Conservation (phyloP, 208 protist genomes). For the Blechomonas ayalai region DNA sequence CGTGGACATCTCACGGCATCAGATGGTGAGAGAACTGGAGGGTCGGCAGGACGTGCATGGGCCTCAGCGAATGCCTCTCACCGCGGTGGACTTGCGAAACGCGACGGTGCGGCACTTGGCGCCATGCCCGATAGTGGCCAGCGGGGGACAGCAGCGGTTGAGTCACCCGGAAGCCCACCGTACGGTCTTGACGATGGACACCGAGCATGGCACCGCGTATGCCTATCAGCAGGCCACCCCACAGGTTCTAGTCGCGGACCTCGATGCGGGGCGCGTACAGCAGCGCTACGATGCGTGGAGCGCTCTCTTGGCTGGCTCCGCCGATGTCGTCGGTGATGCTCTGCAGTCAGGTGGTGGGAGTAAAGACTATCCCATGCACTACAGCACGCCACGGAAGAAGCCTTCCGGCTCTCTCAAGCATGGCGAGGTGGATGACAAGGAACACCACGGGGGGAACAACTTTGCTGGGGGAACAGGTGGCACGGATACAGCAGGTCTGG, state of each 20-base stretch:
- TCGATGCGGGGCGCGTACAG: conserved; percentile 43
- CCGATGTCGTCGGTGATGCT: conserved; percentile 21
- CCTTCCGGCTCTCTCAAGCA: conserved; percentile 80
- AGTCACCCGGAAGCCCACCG: background rate
- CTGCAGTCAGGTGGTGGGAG: no score
- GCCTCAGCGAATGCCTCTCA: background rate
- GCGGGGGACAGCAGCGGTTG: background rate
- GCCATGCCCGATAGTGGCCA: background rate
- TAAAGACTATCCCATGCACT: conserved; percentile 49
- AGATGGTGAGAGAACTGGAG: no score
- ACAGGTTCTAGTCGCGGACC: conserved; percentile 36
- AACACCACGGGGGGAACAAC: conserved; percentile 90
- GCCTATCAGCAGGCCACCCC: conserved; percentile 18
- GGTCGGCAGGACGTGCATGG: no score
- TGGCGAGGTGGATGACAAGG: conserved; percentile 83
- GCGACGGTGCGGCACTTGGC: conserved; percentile 17
- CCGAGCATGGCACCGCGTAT: conserved; percentile 12
- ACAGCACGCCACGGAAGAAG: conserved; percentile 63
- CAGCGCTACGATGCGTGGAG: conserved; percentile 52
- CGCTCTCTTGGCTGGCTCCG: conserved; percentile 39
- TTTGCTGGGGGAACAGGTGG: conserved; percentile 89
- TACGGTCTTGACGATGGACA: conserved; percentile 5
- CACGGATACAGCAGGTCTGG: conserved; percentile 80
- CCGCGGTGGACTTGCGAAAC: conserved; percentile 16
- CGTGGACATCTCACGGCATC: no score